These are phyloP conservation scores for Silene coronaria DNA, from an alignment of 179 eudicot genomes.

Conservation along the genomic window DNA sequence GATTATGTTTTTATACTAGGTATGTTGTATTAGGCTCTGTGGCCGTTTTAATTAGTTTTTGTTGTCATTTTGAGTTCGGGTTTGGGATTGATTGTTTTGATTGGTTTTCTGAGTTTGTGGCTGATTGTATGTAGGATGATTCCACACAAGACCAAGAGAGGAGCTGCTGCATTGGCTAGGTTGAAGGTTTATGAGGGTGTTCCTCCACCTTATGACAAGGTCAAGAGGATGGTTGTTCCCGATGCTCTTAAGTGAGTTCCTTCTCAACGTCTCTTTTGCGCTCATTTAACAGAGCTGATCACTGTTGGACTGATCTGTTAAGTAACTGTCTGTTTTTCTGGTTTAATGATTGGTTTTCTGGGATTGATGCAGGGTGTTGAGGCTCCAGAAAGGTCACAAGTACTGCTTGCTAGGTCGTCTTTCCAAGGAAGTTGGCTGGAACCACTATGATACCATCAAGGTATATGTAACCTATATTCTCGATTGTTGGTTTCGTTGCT, in stretches of 20 bases:
- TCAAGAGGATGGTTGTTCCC: conserved; percentile 78
- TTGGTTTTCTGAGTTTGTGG: neutral
- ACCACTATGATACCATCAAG: conserved; percentile 68
- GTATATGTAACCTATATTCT: conserved; percentile 23
- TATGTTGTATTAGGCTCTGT: neutral
- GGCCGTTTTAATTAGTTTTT: neutral
- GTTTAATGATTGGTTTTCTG: neutral
- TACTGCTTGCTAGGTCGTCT: conserved; percentile 67
- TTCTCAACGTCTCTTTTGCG: neutral
- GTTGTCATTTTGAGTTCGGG: neutral
- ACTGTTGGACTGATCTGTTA: neutral
- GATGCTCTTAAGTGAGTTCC: conserved; percentile 79
- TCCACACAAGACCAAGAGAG: conserved; percentile 87
- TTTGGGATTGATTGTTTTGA: neutral
- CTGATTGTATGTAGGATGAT: conserved; percentile 37
- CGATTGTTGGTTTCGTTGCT: neutral
- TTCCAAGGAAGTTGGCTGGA: conserved; percentile 79
- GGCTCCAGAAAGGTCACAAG: conserved; percentile 78
- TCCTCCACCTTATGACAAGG: conserved; percentile 80
- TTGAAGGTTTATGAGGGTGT: conserved; percentile 76
- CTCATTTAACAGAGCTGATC: neutral
- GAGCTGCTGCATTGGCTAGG: conserved; percentile 79
- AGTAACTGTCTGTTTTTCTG: neutral
- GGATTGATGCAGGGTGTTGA: conserved; percentile 46
- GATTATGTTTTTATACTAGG: no score